These are phyloP conservation scores for Picochlorum sp. DNA, from an alignment of 139 green algal genomes.

Conservation along the genomic window DNA sequence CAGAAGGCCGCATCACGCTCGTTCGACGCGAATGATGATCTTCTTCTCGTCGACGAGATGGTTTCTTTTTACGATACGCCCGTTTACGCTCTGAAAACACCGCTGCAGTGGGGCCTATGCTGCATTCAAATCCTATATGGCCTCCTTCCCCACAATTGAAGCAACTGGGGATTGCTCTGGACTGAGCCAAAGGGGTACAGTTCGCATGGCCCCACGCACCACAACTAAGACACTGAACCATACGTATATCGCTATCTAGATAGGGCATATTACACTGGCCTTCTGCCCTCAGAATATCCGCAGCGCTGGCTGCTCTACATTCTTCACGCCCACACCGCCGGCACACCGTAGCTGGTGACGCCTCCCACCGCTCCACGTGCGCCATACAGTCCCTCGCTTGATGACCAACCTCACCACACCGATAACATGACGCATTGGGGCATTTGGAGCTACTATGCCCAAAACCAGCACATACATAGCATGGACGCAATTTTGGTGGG, in stretches of 20 bases:
- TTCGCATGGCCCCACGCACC: conserved; percentile 54
- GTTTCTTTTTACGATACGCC: neutral
- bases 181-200: conserved; percentile 16
- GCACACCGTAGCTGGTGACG: conserved; percentile 22
- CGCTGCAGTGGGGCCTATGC: neutral
- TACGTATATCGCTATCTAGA: conserved; percentile 37
- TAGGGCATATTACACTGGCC: conserved; percentile 50
- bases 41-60: neutral
- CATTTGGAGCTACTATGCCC: conserved; percentile 45
- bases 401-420: conserved; percentile 47
- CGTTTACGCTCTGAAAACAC: neutral
- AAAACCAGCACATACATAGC: conserved; percentile 61
- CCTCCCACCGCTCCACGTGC: conserved; percentile 7
- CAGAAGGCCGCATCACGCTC: too few relatives aligned
- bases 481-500: conserved; percentile 33
- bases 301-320: conserved; percentile 41
- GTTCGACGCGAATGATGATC: too few relatives aligned
- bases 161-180: conserved; percentile 25
- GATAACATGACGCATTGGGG: conserved; percentile 51
- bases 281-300: conserved; percentile 53
- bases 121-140: conserved; percentile 35
- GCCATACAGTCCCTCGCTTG: conserved; percentile 37
- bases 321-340: conserved; percentile 44
- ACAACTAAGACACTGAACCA: conserved; percentile 57
- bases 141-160: conserved; percentile 50